A percentile compares a stretch with the other conserved stretches of the same genome.
Conservation (phyloP, 805 yeast species). For the Hagleromyces aurorensis region DNA sequence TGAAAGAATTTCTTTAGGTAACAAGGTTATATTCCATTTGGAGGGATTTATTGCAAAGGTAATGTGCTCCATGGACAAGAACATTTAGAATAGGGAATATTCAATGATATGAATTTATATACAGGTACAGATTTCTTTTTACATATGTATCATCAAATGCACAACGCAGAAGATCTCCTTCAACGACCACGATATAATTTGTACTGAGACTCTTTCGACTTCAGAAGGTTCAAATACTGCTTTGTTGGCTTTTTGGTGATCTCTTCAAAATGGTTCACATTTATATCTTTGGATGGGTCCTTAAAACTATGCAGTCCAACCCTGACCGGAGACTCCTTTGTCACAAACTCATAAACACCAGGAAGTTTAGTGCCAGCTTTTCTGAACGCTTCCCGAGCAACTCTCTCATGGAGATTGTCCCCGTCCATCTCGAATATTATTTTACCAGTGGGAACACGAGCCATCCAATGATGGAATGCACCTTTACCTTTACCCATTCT, state of each 20-base stretch:
- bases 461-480: constrained; percentile 95
- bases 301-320: constrained; percentile 57
- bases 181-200: constrained; percentile 57
- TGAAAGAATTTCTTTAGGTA: constrained; percentile 79
- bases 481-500: constrained; percentile 99
- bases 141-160: constrained; percentile 1
- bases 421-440: constrained; percentile 77
- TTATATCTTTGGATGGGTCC: constrained; percentile 31
- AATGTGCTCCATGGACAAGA: constrained; percentile 72
- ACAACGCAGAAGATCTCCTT: constrained; percentile 5
- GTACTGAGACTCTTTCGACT: constrained; percentile 44
- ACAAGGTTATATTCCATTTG: constrained; percentile 84
- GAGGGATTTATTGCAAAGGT: constrained; percentile 89
- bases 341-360: constrained; percentile 81
- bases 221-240: constrained; percentile 48
- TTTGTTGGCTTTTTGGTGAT: constrained; percentile 56
- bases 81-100: no score
- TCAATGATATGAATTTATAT: constrained; percentile 6
- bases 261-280: constrained; percentile 46
- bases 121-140: constrained; percentile 2
- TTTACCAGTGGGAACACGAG: constrained; percentile 92
- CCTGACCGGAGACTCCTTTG: constrained; percentile 54
- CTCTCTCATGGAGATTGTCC: constrained; percentile 72
- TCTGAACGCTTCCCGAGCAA: constrained; percentile 83
- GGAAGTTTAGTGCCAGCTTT: constrained; percentile 90